Evolutionary conservation across 106 monocot species (phyloP), one percentile per base, ranked within the genome.

Genomic region (Xerophyta viscosa): DNA sequence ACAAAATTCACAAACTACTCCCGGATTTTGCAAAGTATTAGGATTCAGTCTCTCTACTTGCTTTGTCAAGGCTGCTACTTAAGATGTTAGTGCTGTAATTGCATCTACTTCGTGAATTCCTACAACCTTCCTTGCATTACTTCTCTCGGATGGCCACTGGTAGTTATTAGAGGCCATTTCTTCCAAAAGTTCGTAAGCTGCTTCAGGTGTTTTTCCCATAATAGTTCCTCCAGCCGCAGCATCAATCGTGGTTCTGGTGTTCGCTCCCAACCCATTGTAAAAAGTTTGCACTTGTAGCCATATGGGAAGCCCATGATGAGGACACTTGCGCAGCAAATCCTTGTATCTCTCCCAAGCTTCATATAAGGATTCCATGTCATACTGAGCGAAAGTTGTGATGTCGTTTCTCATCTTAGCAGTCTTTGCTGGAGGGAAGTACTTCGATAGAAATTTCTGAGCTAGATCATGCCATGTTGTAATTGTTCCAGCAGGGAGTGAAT

Each of bases 121-220:
- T 17, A 7, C 14, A 4, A 14, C 3, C 9, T 8, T 18, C 19
- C 17, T 53, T 53, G 53, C 1, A 2, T 8, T 53, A 0, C 12
- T 5, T 15, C 29, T 1, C 8, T 53, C 53, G 3, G 13, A 13
- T 15, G 29, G 53, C 29, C 28, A 53, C 30, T 53, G 53, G 19
- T 53, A 53, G 19, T 53, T 53, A 14, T 56, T 56, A 4, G 33
- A 3, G 0, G 37, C 33, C 56, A 56, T 56, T 33, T 56, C 36
- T 15, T 56, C 36, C 13, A 56, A 1, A 4, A 56, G 37, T 6
- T 56, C 56, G 37, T 56, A 56, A 3, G 37, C 56, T 25, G 36
- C 24, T 3, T 37, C 10, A 21, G 3, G 10, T 12, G 10, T 20
- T 39, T 56, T 56, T 8, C 22, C 10, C 56, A 56, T 56, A 11